Conservation (phyloP, 805 yeast genomes). For the Kuraishia molischiana region DNA sequence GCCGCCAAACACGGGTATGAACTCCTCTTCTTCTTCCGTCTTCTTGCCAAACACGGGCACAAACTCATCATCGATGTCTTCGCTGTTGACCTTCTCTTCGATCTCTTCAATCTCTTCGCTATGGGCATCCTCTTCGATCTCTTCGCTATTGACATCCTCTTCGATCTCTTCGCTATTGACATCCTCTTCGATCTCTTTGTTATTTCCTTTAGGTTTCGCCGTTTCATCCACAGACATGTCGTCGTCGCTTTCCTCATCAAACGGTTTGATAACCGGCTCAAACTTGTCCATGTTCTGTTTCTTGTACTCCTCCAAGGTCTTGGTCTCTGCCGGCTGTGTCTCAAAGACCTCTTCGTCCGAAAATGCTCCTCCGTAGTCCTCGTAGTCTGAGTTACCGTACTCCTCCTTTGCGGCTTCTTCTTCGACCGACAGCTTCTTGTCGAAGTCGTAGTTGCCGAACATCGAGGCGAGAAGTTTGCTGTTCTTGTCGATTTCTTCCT, state of each 20-base stretch:
- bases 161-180: slow-evolving; percentile 16
- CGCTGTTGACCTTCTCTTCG: slow-evolving; percentile 3
- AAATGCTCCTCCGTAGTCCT: slow-evolving; percentile 29
- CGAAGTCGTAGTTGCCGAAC: slow-evolving; percentile 39
- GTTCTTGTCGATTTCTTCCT: slow-evolving; percentile 31
- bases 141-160: slow-evolving; percentile 17
- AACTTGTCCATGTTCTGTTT: background rate
- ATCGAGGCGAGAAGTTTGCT: slow-evolving; percentile 37
- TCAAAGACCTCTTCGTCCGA: slow-evolving; percentile 9
- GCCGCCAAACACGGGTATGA: slow-evolving; percentile 4
- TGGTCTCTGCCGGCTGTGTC: slow-evolving; percentile 15
- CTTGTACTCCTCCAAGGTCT: slow-evolving; percentile 9
- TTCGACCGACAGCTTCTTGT: slow-evolving; percentile 33
- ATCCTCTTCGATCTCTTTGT: slow-evolving; percentile 12
- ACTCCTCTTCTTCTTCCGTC: slow-evolving; percentile 3
- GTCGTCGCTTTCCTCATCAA: background rate
- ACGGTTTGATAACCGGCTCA: background rate
- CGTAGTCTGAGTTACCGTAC: slow-evolving; percentile 32
- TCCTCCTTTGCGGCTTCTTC: slow-evolving; percentile 25
- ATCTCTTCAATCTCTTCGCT: slow-evolving; percentile 10
- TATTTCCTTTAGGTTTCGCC: no score
- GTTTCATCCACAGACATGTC: slow-evolving; percentile 11
- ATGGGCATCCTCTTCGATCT: slow-evolving; percentile 6
- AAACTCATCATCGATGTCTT: slow-evolving; percentile 30
- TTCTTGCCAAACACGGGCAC: slow-evolving; percentile 41